Base-by-base conservation (phyloP, 768 basidiomycete species). In the Macrolepiota albuminosa region DNA sequence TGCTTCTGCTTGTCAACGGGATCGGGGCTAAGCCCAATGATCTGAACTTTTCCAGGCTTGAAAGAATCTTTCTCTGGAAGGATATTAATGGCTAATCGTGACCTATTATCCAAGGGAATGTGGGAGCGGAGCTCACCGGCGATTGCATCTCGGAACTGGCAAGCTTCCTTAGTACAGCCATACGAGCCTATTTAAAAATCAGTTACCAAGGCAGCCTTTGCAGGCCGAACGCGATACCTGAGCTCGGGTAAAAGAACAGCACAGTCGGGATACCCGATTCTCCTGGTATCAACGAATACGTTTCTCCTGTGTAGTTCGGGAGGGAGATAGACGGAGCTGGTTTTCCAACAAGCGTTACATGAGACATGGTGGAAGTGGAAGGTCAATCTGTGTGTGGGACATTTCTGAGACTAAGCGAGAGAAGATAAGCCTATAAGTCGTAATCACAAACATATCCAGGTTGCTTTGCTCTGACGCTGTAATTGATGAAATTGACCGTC, bases 91-190 rank as follows among this genome's bases (percentile, higher is more conserved):
- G 24, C 59, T 36, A 21, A n/a, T 45, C 59, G 16, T 51, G 40
- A 61, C 48, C 14, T 39, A 13, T 53, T 49, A 36, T n/a, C 45
- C 45, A 21, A 8, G 29, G 24, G 26, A 39, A 18, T 16, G 51
- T 26, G 57, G 57, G 24, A 2, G 14, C 6, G 5, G 26, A 33
- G 69, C 81, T 58, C 59, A 88, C 88, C 83, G 39, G 76, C 81
- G 46, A 90, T 73, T 3, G 90, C 90, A 74, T 94, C 89, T 29
- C 92, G 83, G 72, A 95, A 93, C 55, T 85, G 79, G 66, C 91
- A 93, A 1, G 88, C 91, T 71, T 94, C 86, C 66, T 81, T 86
- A 18, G 89, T 95, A 71, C 93, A 93, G 6, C 88, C 91, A 54
- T 76, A 86, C 2, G 89, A 84, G 6, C 86, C 89, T 86, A 54